These are phyloP conservation scores for Cystoderma amianthinum DNA, from an alignment of 768 basidiomycete genomes.

Conservation along the genomic window DNA sequence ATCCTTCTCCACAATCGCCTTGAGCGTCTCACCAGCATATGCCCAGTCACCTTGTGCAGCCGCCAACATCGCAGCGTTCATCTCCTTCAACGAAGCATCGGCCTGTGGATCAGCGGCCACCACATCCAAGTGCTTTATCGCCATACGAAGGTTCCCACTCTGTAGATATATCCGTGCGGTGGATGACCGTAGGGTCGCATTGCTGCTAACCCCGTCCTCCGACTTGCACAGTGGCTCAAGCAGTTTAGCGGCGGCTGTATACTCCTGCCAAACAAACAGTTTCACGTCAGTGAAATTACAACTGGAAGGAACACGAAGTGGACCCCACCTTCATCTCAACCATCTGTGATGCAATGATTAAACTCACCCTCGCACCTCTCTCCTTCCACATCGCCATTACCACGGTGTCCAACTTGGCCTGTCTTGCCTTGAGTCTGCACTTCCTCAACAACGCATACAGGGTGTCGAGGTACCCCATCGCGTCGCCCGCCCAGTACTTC, in stretches of 20 bases:
- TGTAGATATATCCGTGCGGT: conserved; percentile 74
- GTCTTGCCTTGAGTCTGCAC: conserved; percentile 48
- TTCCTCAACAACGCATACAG: conserved; percentile 54
- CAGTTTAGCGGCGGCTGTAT: conserved; percentile 56
- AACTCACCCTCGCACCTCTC: conserved; percentile 62
- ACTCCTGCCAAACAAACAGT: conserved; percentile 34
- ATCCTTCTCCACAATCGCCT: conserved; percentile 39
- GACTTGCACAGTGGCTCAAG: conserved; percentile 61
- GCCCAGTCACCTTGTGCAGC: conserved; percentile 69
- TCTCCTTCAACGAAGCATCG: conserved; percentile 36
- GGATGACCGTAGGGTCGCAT: conserved; percentile 58
- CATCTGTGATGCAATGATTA: conserved; percentile 78
- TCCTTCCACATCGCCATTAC: conserved; percentile 75
- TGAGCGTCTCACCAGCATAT: conserved; percentile 37
- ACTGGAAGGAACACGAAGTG: conserved; percentile 2
- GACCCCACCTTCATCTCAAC: conserved; percentile 72
- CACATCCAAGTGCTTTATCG: conserved; percentile 48
- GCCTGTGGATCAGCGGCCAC: conserved; percentile 39
- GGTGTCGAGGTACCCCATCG: conserved; percentile 74
- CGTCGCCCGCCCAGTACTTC: conserved; percentile 78
- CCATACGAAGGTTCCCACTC: conserved; percentile 55
- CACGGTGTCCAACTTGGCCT: conserved; percentile 24
- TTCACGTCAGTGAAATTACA: background rate
- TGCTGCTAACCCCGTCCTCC: conserved; percentile 19
- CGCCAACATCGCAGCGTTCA: conserved; percentile 64